Conservation (phyloP, 2,329 filamentous ascomycete species). For the Verticillium nonalfalfae region DNA sequence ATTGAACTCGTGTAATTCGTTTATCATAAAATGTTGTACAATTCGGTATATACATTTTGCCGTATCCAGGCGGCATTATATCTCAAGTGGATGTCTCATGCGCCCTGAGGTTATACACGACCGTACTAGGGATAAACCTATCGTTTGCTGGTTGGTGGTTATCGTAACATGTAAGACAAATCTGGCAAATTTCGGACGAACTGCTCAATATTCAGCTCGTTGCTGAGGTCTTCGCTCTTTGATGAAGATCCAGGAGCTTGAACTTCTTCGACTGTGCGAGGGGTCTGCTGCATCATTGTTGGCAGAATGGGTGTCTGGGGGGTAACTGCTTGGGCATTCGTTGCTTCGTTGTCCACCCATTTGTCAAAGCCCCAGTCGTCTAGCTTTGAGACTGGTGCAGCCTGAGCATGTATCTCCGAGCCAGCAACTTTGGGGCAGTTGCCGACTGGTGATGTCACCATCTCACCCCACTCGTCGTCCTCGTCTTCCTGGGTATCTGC, state of each 20-base stretch:
- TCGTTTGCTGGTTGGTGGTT: not conserved
- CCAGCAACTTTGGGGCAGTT: not conserved
- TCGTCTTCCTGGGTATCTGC: slow-evolving; percentile 26
- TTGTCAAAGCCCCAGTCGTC: not conserved
- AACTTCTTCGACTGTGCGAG: not conserved
- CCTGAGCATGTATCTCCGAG: not conserved
- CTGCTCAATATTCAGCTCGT: slow-evolving; percentile 23
- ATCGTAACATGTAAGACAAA: slow-evolving; percentile 39
- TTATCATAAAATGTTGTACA: not conserved
- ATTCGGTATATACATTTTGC: not conserved
- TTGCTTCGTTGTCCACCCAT: not conserved
- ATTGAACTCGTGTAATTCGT: not conserved
- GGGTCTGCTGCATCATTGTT: no score
- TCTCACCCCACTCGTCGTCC: slow-evolving; percentile 56
- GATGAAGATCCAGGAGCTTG: not conserved
- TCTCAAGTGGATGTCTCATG: not conserved
- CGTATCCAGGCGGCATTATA: not conserved
- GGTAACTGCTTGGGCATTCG: not conserved
- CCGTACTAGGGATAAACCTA: not conserved
- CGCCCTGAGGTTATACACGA: not conserved
- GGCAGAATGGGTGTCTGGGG: no score
- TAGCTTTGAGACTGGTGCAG: not conserved
- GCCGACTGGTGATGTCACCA: slow-evolving; percentile 38
- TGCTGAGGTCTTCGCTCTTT: slow-evolving; percentile 11
- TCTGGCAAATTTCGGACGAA: slow-evolving; percentile 32